These are phyloP conservation scores for Fusarium lyarnte DNA, from an alignment of 2,329 filamentous ascomycete genomes.

Conservation along the genomic window DNA sequence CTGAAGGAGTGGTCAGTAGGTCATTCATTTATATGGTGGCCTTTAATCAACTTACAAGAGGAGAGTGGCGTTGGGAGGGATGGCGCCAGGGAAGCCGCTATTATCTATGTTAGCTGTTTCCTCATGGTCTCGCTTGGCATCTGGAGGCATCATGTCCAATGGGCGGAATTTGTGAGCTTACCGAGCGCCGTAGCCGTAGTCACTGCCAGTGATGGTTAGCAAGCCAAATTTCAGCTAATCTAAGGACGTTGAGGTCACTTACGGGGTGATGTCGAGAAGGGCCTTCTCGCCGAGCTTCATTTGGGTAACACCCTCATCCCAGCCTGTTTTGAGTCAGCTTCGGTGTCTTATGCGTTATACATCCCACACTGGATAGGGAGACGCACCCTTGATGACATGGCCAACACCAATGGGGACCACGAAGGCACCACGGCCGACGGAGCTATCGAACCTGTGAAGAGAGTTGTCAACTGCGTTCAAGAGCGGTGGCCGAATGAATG, in stretches of 20 bases:
- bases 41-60: constrained; percentile 79
- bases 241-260: neutral
- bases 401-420: constrained; percentile 81
- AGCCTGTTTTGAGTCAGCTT: constrained; percentile 61
- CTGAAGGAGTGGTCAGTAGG: constrained; percentile 51
- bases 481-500: too few relatives aligned
- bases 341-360: neutral
- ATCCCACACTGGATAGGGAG: constrained; percentile 25
- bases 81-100: constrained; percentile 81
- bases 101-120: constrained; percentile 19
- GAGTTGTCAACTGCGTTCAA: constrained; percentile 12
- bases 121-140: neutral
- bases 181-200: constrained; percentile 72
- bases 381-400: constrained; percentile 83
- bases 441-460: constrained; percentile 84
- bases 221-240: neutral
- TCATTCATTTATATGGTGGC: neutral
- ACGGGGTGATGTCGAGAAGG: constrained; percentile 77
- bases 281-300: constrained; percentile 95
- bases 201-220: constrained; percentile 53
- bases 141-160: neutral
- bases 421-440: constrained; percentile 80
- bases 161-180: constrained; percentile 51
- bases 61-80: constrained; percentile 78
- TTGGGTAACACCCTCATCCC: constrained; percentile 83